Base-by-base conservation (phyloP, 768 basidiomycete genomes). In the Trametes punicea region DNA sequence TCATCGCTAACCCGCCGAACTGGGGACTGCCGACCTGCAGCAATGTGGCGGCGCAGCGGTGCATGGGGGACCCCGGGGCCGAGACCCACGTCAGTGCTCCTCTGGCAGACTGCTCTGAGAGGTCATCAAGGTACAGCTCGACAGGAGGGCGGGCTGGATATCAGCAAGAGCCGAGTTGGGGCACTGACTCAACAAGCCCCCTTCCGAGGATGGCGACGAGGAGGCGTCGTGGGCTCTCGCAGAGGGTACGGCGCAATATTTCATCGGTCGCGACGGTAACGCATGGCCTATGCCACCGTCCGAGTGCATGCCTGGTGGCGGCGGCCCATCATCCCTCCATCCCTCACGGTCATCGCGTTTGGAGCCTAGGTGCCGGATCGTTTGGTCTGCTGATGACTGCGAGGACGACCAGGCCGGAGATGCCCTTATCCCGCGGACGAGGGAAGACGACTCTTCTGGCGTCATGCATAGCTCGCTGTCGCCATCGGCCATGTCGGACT, bases 251-350 rank as follows among this genome's bases (percentile, higher is more conserved):
- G 44, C 51, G 23, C 30, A 41, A 5, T 52, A 15, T 21, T 52
- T 52, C 51, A 18, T 52, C 40, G 51, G 51, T 15, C 51, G 30
- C 20, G 51, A 52, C 18, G 51, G 51, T 3, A 52, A 18, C 6
- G 40, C 21, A 1, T 52, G 51, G 51, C 51, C 51, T 10, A 7
- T 52, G 3, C 51, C 51, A 13, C 51, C 51, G 15, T 41, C 10
- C 11, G 51, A 52, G 30, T 52, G 40, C 30, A 34, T 44, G 51
- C 51, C 51, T 11, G 29, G 31, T 3, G 11, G 8, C 21, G 1
- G 4, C 30, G n/a, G 20, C 29, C 15, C 18, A 18, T 31, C 23
- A 15, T 33, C 30, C 6, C 46, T 4, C 9, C 30, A 6, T 3
- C 11, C 25, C 3, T 25, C 16, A 1, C 23, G 3, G 4, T 13